Base-by-base conservation (phyloP, 2,329 filamentous ascomycete genomes). In the Hypomyces rosellus region DNA sequence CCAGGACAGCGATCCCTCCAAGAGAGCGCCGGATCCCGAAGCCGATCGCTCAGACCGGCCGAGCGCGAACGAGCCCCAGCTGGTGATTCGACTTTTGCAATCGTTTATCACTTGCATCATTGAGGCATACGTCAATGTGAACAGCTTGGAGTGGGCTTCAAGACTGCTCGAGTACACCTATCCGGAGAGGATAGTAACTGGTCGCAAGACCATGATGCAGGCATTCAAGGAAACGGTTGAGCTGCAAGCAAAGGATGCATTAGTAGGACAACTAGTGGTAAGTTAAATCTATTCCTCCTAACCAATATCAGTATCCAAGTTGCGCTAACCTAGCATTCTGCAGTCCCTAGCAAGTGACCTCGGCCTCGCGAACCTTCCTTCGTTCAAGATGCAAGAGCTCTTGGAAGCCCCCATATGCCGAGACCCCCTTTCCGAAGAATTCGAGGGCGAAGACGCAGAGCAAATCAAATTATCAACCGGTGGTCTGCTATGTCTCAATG, bases 31-130 rank as follows among this genome's bases (percentile, higher is more conserved):
- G 2, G 83, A 84, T 59, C 82, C 82, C 0, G 81, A 85, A 64
- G 80, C 77, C 3, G 65, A 69, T 50, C 56, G 55, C 14, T 53
- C 56, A 9, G 65, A 65, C 18, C 51, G 57, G 40, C 55, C 57
- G 14, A 74, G 76, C 42, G 74, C 75, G 5, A 73, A 75, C 34
- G 86, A 91, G 63, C 71, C 70, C 2, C 77, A 74, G 8, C 71
- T 90, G 54, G 80, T 85, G 60, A 73, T 74, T 34, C 81, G 78
- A 51, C 71, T 92, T 14, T 68, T 92, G 20, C 84, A 89, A 61
- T 83, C 84, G 1, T 91, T 93, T 64, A 75, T 89, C n/a, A 89
- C 86, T 0, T 86, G 88, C 62, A 70, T 91, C 15, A 69, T 91
- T 11, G 87, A 91, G 63, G 79, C 85, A 42, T 92, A 89, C 57